phyloP scores from a whole-genome alignment of 176 grass and related monocot genomes.

The Oryza meyeriana region DNA sequence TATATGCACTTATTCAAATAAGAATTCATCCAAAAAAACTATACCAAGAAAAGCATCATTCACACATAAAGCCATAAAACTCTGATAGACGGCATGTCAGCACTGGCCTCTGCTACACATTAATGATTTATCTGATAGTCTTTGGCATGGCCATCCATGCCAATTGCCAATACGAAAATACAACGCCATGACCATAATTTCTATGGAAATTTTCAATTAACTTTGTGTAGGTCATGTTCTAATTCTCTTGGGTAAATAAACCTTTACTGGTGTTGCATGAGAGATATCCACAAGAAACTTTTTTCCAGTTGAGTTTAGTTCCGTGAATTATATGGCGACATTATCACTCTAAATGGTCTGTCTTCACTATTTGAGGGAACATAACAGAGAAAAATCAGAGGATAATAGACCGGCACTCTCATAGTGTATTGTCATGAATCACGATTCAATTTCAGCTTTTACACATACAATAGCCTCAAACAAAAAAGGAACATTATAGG shows the following conservation, averaged over 20 bases:
- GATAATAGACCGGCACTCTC: neutral
- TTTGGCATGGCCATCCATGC: neutral
- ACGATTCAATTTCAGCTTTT: neutral
- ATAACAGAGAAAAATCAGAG: neutral
- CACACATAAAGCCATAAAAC: neutral
- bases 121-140: neutral
- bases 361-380: neutral
- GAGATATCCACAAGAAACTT: neutral
- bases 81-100: neutral
- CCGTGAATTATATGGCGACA: neutral
- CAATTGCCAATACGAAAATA: neutral
- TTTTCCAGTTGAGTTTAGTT: neutral
- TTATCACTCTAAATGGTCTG: neutral
- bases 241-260: neutral
- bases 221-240: neutral
- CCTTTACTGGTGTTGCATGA: neutral
- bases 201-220: neutral
- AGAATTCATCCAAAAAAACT: neutral
- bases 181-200: neutral
- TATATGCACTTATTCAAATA: neutral
- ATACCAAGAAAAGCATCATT: conserved; percentile 9
- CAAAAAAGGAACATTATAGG: neutral
- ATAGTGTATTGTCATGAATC: neutral
- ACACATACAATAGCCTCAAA: neutral
- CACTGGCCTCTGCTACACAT: neutral